Percentiles rank a stretch among this genome's conserved stretches.
phyloP scores from a whole-genome alignment of 768 basidiomycete genomes.

The Cystobasidium tubakii region DNA sequence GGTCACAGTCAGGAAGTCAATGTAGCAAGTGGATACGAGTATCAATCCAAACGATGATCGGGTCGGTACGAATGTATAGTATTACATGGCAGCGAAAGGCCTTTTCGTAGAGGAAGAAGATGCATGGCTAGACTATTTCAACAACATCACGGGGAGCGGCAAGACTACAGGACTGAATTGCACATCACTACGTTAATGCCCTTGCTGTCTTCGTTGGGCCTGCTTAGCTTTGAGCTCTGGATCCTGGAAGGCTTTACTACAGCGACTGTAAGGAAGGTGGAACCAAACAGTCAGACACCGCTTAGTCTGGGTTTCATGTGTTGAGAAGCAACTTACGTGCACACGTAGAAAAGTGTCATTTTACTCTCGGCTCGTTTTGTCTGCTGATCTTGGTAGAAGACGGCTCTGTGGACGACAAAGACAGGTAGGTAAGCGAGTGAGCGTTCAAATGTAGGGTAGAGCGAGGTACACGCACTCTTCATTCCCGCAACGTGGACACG shows the following conservation, averaged over 20 bases:
- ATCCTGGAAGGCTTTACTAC: constrained; percentile 36
- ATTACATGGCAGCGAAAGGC: too few relatives aligned
- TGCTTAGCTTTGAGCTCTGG: constrained; percentile 26
- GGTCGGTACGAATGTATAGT: too few relatives aligned
- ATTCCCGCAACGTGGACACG: constrained; percentile 73
- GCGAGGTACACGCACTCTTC: constrained; percentile 60
- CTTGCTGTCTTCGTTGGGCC: neutral
- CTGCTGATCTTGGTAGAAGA: constrained; percentile 85
- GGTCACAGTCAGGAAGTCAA: too few relatives aligned
- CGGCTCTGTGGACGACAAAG: constrained; percentile 59
- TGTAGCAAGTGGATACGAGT: too few relatives aligned
- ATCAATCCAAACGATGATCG: too few relatives aligned
- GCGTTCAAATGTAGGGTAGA: neutral
- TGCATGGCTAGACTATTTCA: neutral
- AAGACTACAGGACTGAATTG: neutral
- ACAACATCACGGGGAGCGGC: neutral
- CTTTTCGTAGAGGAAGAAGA: neutral
- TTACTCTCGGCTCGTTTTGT: constrained; percentile 92
- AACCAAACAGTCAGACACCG: too few relatives aligned
- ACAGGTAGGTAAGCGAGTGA: neutral
- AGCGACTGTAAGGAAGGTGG: constrained; percentile 9
- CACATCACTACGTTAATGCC: neutral
- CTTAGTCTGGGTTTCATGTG: too few relatives aligned
- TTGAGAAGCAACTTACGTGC: constrained; percentile 22
- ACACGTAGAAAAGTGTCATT: constrained; percentile 56